Conservation (phyloP, 2,329 filamentous ascomycete species). For the Claviceps africana region DNA sequence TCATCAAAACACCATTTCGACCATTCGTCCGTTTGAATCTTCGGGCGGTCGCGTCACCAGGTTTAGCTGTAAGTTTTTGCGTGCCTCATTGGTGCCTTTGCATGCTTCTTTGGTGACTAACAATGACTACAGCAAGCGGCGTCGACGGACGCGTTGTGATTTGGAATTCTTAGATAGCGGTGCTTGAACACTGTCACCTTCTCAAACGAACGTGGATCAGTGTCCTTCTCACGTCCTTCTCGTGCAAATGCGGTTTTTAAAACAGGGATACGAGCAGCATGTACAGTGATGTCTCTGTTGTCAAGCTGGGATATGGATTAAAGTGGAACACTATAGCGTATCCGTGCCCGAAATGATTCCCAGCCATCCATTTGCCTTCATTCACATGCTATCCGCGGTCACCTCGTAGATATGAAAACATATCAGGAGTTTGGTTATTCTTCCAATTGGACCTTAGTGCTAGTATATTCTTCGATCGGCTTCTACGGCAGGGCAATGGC, state of each 20-base stretch:
- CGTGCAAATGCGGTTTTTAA: neutral
- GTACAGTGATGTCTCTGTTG: neutral
- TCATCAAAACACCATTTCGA: conserved; percentile 93
- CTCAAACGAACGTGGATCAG: neutral
- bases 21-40: conserved; percentile 61
- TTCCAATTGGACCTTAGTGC: neutral
- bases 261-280: neutral
- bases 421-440: neutral
- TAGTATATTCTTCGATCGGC: neutral
- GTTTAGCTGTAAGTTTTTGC: conserved; percentile 66
- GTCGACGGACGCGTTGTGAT: conserved; percentile 73
- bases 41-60: conserved; percentile 52
- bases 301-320: neutral
- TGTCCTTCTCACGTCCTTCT: neutral
- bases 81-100: neutral
- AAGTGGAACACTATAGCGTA: neutral
- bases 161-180: conserved; percentile 46
- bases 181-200: neutral
- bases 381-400: neutral
- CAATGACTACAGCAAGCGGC: conserved; percentile 47
- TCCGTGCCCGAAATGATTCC: neutral
- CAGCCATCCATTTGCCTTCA: neutral
- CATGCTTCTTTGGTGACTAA: conserved; percentile 13
- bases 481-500: conserved; percentile 57
- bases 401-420: neutral